These are phyloP conservation scores for Parietichytrium sp. DNA, from an alignment of 108 stramenopile species.

Conservation along the genomic window DNA sequence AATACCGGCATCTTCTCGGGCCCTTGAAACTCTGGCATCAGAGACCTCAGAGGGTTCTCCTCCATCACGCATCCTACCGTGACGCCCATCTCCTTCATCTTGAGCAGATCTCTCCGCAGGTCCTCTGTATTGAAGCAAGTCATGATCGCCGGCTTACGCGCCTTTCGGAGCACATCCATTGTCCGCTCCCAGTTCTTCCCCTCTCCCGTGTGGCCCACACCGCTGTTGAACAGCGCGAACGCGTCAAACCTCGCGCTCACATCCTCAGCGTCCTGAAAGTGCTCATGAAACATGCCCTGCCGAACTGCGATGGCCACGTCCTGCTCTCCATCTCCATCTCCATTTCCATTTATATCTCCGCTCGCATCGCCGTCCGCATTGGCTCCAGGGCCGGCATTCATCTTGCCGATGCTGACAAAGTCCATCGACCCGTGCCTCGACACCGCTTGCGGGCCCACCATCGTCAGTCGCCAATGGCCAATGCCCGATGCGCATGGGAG, in stretches of 20 bases:
- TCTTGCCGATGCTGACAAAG: too few species aligned
- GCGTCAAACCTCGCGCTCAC: too few species aligned
- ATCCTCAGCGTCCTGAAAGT: too few species aligned
- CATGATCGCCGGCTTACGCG: not conserved
- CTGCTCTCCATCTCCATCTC: too few species aligned
- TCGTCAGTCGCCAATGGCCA: not conserved
- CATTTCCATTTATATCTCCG: too few species aligned
- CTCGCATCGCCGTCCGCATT: too few species aligned
- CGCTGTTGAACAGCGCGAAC: not conserved
- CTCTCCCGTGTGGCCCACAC: not conserved
- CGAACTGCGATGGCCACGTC: too few species aligned
- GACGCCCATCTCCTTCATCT: not conserved
- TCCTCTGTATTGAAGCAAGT: conserved; percentile 7
- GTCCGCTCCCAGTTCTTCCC: not conserved
- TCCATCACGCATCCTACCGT: not conserved
- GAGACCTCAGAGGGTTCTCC: conserved; percentile 19
- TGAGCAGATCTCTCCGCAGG: not conserved
- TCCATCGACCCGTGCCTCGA: too few species aligned
- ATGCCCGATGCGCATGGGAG: not conserved
- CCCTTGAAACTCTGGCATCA: not conserved
- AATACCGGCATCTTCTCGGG: not conserved
- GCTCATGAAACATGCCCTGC: too few species aligned
- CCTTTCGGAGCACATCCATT: not conserved
- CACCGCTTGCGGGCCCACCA: not conserved
- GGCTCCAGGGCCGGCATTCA: too few species aligned